Percentiles rank a stretch among this genome's conserved stretches.
These are phyloP conservation scores for Scytalidium sp. DNA, from an alignment of 2,329 filamentous ascomycete genomes.

Conservation along the genomic window DNA sequence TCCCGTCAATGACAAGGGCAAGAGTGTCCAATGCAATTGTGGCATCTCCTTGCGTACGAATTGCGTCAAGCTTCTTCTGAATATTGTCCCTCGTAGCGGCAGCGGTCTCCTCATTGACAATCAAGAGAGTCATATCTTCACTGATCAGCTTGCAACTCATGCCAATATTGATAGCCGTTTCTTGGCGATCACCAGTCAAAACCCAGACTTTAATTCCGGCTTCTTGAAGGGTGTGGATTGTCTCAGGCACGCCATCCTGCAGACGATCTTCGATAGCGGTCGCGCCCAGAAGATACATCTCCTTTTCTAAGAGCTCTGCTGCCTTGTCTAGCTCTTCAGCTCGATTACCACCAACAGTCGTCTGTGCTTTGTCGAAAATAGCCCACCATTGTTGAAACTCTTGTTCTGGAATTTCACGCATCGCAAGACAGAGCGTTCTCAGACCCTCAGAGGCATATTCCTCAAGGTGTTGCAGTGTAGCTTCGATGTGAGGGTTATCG, in stretches of 20 bases:
- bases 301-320: constrained; percentile 89
- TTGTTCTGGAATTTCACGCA: constrained; percentile 86
- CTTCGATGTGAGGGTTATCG: constrained; percentile 82
- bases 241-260: constrained; percentile 96
- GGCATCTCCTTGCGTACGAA: constrained; percentile 75
- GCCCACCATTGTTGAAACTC: constrained; percentile 86
- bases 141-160: constrained; percentile 99
- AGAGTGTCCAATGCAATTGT: constrained; percentile 80
- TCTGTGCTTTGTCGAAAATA: constrained; percentile 83
- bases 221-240: constrained; percentile 93
- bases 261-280: constrained; percentile 97
- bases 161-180: constrained; percentile 98
- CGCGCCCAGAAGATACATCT: constrained; percentile 86
- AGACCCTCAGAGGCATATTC: constrained; percentile 97
- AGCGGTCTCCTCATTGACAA: constrained; percentile 87
- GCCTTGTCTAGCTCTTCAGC: constrained; percentile 96
- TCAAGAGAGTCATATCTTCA: constrained; percentile 97
- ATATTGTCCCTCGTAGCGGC: constrained; percentile 82
- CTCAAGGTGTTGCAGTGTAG: constrained; percentile 92
- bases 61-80: constrained; percentile 88
- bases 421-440: constrained; percentile 88
- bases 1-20: constrained; percentile 92
- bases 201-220: constrained; percentile 99
- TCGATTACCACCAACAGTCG: constrained; percentile 87
- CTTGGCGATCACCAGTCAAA: constrained; percentile 92